Evolutionary conservation across 345 rosid species (phyloP).

Genomic region (Gossypium longicalyx): DNA sequence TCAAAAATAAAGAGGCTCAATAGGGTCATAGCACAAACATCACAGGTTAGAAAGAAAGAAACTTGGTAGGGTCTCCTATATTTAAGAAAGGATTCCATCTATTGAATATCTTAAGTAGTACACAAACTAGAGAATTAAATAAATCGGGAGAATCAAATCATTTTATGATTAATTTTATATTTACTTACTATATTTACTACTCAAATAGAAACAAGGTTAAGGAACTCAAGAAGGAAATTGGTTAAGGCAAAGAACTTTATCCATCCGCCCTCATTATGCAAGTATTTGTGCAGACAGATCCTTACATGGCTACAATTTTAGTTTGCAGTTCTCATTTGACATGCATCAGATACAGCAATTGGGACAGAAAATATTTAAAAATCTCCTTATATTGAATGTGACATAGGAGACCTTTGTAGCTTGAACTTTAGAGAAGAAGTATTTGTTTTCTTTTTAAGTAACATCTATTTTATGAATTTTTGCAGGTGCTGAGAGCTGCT

Average conservation of each 20-base stretch:
- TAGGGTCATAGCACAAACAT: neutral
- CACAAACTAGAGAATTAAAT: neutral
- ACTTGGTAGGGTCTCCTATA: neutral
- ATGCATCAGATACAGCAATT: neutral
- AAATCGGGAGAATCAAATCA: neutral
- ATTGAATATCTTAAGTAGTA: neutral
- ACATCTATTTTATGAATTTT: constrained; percentile 13
- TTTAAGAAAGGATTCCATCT: neutral
- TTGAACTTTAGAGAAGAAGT: neutral
- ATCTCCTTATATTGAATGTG: neutral
- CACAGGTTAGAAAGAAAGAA: neutral
- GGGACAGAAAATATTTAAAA: neutral
- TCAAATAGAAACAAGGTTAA: neutral
- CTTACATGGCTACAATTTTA: neutral
- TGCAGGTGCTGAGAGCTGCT: constrained; percentile 83
- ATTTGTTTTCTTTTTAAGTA: constrained; percentile 9
- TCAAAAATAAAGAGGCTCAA: neutral
- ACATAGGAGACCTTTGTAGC: neutral
- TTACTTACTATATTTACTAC: neutral
- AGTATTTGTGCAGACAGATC: neutral
- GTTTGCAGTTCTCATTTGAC: neutral
- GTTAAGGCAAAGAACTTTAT: neutral
- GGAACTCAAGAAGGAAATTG: neutral
- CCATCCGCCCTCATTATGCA: neutral
- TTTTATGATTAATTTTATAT: neutral